Base-by-base conservation (phyloP, 805 yeast species). In the Candida cerambycidarum region DNA sequence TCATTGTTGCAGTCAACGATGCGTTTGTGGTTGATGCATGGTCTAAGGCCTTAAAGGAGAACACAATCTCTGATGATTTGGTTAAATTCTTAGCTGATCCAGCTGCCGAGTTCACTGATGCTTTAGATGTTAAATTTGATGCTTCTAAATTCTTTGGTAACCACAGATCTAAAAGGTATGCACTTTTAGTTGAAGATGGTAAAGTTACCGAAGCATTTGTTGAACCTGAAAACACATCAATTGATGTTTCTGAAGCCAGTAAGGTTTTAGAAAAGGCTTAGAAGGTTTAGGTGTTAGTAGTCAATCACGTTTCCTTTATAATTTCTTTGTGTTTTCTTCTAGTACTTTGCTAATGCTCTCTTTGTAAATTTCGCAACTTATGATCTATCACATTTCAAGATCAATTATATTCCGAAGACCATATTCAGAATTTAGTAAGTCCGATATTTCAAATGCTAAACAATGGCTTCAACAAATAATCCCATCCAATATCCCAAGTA, bases 11-110 rank as follows among this genome's bases (percentile, higher is more conserved):
- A 14, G 96, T 87, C 38, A 89, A 89, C 63, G 97, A 89, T 59
- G 77, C 93, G 2, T 89, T 89, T 62, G 96, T 89, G 38, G 79
- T 82, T 57, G 76, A 79, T 53, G 90, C 93, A 0, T 89, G 96
- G 95, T 79, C 78, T 33, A 76, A 80, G 7, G 18, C 37, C 2
- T 53, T 65, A 29, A 49, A 61, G 19, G 57, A 54, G 36, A 50
- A 51, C 14, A 43, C 42, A 7, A 52, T 51, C 13, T 53, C 51
- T 14, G 54, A 53, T n/a, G 50, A 54, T 21, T 63, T 67, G 42
- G 64, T 83, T 41, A 73, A 76, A 43, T 78, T 85, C 59, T 71
- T 89, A 50, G 88, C 95, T 32, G 97, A 89, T 62, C 83, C 93
- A n/a, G 63, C 69, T 42, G 95, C 85, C 18, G 83, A 79, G 39